These are phyloP conservation scores for Singerocomus rubriflavus DNA, from an alignment of 1,284 basidiomycete genomes.

Conservation along the genomic window DNA sequence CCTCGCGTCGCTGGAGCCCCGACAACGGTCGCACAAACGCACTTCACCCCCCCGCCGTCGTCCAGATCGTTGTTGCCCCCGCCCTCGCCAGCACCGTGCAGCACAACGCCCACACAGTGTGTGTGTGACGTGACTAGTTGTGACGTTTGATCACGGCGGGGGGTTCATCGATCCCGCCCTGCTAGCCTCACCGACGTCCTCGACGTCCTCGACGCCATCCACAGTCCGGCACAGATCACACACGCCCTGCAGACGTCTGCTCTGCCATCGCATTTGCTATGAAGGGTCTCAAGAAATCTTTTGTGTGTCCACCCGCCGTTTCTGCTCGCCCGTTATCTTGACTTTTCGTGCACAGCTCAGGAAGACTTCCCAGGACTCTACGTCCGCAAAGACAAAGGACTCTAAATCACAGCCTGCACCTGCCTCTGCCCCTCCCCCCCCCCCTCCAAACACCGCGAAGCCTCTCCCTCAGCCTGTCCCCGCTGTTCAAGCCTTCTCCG, in stretches of 20 bases:
- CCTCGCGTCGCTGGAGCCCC: background rate
- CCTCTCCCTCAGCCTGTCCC: constrained; percentile 50
- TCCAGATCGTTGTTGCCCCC: background rate
- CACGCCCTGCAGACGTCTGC: constrained; percentile 14
- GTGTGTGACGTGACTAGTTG: constrained; percentile 31
- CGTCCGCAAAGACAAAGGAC: constrained; percentile 66
- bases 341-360: constrained; percentile 49
- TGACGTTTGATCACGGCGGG: constrained; percentile 31
- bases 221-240: constrained; percentile 11
- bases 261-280: constrained; percentile 41
- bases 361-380: constrained; percentile 64
- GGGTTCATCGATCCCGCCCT: constrained; percentile 34
- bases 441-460: constrained; percentile 54
- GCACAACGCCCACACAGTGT: constrained; percentile 4
- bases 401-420: constrained; percentile 47
- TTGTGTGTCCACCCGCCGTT: constrained; percentile 48
- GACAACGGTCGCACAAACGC: background rate
- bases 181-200: constrained; percentile 1
- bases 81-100: constrained; percentile 14
- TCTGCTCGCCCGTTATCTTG: constrained; percentile 12
- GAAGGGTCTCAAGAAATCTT: constrained; percentile 89
- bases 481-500: constrained; percentile 38
- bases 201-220: constrained; percentile 12
- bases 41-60: background rate
- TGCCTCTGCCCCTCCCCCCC: constrained; percentile 53